Base-by-base conservation (phyloP, 2,329 filamentous ascomycete genomes). In the Aspergillus sp. region DNA sequence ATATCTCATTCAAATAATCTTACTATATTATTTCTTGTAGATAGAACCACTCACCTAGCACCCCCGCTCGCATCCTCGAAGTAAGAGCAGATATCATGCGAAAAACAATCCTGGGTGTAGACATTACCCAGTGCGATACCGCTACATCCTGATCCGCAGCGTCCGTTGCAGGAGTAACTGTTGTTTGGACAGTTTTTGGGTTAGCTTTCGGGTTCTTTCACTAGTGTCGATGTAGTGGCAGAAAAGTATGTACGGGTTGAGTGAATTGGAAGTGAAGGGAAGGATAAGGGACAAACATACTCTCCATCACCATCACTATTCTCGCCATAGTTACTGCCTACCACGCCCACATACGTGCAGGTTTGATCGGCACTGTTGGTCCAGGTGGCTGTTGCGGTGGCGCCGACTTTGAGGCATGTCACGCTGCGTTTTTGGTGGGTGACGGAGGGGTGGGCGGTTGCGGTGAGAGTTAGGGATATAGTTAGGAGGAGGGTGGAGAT, bases 21-120 rank as follows among this genome's bases (percentile, higher is more conserved):
- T 27, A 27, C 7, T 27, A 8, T 3, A 27, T 1, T 27, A 0
- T 27, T 27, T 3, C 25, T 27, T 27, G 25, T 27, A 27, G 25
- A 27, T 27, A 27, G 25, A 27, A 8, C 25, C 25, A 27, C 25
- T 27, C n/a, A 61, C 59, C 61, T 65, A 8, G 61, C 53, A 2
- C 63, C 63, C 3, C 64, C 63, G 19, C 57, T 65, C 1, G 63
- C 61, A 55, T 65, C 50, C 8, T 64, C 58, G 6, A 66, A 66
- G 25, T 65, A 66, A 1, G 61, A 65, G 57, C 64, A 66, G 21
- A 66, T 66, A 25, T 66, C 64, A 57, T 66, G 64, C 19, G 64
- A 64, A 48, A 63, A 66, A 21, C 64, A 66, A 23, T 65, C 63
- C 41, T 65, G 64, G 8, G 64, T 66, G 17, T 66, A 66, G 8